phyloP scores from a whole-genome alignment of 495 filamentous ascomycete species.

The Trichoderma reesei region DNA sequence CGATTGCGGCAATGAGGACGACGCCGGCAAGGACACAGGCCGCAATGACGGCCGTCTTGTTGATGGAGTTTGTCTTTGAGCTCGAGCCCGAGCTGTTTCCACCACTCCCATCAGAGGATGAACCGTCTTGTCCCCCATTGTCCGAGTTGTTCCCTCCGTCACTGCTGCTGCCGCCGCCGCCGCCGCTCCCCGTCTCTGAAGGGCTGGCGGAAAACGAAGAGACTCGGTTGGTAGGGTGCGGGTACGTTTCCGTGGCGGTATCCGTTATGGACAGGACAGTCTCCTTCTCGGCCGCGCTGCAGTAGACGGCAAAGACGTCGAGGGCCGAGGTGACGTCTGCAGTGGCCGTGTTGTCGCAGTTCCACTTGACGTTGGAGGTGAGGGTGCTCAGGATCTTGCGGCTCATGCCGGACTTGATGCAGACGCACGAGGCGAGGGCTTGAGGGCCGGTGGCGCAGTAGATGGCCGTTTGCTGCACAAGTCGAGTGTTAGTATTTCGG shows the following conservation, averaged over 20 bases:
- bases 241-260: slow-evolving; percentile 21
- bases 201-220: slow-evolving; percentile 9
- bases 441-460: slow-evolving; percentile 33
- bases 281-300: slow-evolving; percentile 33
- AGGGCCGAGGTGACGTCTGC: slow-evolving; percentile 39
- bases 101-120: slow-evolving; percentile 8
- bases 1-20: slow-evolving; percentile 24
- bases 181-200: slow-evolving; percentile 14
- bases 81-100: slow-evolving; percentile 9
- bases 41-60: slow-evolving; percentile 21
- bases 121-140: slow-evolving; percentile 10
- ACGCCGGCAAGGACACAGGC: slow-evolving; percentile 30
- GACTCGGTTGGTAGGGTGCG: slow-evolving; percentile 2
- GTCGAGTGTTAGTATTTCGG: background rate
- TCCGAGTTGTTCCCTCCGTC: slow-evolving; percentile 12
- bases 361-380: slow-evolving; percentile 28
- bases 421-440: slow-evolving; percentile 39
- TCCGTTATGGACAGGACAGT: slow-evolving; percentile 29
- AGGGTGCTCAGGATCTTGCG: slow-evolving; percentile 25
- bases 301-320: slow-evolving; percentile 35
- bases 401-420: slow-evolving; percentile 36
- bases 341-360: slow-evolving; percentile 32
- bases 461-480: slow-evolving; percentile 24
- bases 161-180: slow-evolving; percentile 10
- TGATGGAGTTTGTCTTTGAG: background rate